Base-by-base conservation (phyloP, 768 basidiomycete species). In the Mycena pura region DNA sequence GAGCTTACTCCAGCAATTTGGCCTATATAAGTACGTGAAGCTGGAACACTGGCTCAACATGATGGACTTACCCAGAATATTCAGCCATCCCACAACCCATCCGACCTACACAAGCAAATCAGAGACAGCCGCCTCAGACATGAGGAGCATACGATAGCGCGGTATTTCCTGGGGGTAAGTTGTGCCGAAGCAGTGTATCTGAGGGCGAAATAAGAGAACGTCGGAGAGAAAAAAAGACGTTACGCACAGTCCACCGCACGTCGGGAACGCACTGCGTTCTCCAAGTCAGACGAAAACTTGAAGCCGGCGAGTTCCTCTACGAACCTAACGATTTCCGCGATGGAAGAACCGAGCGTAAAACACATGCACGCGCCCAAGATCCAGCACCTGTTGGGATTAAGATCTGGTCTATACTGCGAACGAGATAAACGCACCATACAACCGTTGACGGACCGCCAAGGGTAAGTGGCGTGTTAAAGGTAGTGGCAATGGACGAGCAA, bases 1-100 rank as follows among this genome's bases (percentile, higher is more conserved):
- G 91, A 93, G 7, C 93, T 90, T 47, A 94, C 80, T 27, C 93
- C 93, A 13, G 93, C 92, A 56, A 93, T 85, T 74, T 94, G 92
- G 32, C 91, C 87, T 85, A 63, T 19, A 7, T 15, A 39, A 3
- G 15, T 17, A 14, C 19, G 50, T 22, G 29, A 25, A 46, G 41
- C 11, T 5, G 40, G 28, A 17, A 39, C 8, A 34, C 21, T 36
- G 19, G 5, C 6, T 7, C 6, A 32, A 48, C 10, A 25, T 9
- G 25, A 67, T 32, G 32, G 19, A 69, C 76, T 19, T 62, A 84
- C 88, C 91, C 15, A 92, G 83, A 39, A 92, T 86, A 70, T 94
- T 94, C 41, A 94, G 80, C 91, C 91, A 92, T 47, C 91, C 91
- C 17, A 92, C 90, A 10, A 90, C 74, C 89, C 89, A 91, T 27